Base-by-base conservation (phyloP, 2,329 filamentous ascomycete genomes). In the Botrytis fabae region DNA sequence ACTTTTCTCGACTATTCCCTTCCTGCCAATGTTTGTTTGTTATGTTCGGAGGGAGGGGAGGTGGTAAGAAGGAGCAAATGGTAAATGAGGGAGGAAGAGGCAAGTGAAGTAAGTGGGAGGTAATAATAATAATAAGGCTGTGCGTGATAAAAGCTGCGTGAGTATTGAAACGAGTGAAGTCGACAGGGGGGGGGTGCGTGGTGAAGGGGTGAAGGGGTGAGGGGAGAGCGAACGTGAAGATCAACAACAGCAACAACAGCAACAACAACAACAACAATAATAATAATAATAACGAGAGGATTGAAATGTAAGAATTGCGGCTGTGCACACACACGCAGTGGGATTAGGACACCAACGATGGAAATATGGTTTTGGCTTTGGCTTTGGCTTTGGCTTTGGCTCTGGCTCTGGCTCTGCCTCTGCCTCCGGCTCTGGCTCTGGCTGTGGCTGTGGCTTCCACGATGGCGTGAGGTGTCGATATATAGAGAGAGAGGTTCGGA, bases 141-240 rank as follows among this genome's bases (percentile, higher is more conserved):
- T 68, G 46, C n/a, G 35, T 68, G 46, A 40, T 68, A 40, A 22
- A 66, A n/a, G 64, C 63, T 66, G 63, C 8, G 20, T 22, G 44
- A 64, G 35, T n/a, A 28, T 66, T 66, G 63, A 66, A 51, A 66
- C 46, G 32, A 66, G 63, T 66, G 63, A 66, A 66, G 22, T 32
- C 25, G 42, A 68, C 64, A 68, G 35, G 64, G 64, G 64, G 54
- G 42, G 48, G 42, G 48, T 12, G 51, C 16, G 28, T 25, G 51
- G 51, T 28, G 51, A 18, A 54, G n/a, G 51, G 14, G 5, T 1
- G n/a, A 57, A 6, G 10, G 22, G 22, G 22, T 22, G 42, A 28
- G n/a, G 16, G 51, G 51, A n/a, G 25, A 51, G 46, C 1, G 14
- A 54, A 54, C 16, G 25, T 14, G 51, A 28, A 54, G n/a, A 54